These are phyloP conservation scores for Eucalyptus erythrocorys DNA, from an alignment of 345 rosid genomes.

Conservation along the genomic window DNA sequence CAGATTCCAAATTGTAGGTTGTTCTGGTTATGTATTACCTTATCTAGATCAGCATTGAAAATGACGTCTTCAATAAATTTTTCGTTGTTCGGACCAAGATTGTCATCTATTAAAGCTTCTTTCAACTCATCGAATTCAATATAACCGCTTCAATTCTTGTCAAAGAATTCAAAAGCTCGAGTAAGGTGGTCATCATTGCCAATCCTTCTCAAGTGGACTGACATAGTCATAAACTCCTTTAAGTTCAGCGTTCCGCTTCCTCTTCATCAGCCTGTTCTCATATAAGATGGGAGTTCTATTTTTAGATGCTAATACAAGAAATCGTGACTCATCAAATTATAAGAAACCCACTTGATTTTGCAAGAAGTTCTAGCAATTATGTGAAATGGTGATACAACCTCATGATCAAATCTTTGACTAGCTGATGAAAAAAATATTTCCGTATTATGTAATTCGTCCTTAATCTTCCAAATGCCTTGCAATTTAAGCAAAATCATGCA, in stretches of 20 bases:
- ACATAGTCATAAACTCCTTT: constrained; percentile 68
- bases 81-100: no score
- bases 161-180: no score
- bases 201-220: constrained; percentile 60
- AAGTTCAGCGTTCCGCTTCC: constrained; percentile 63
- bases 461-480: background rate
- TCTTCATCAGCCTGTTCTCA: constrained; percentile 52
- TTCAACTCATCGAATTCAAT: no score
- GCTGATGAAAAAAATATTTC: background rate
- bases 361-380: background rate
- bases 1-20: no score
- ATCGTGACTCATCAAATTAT: background rate
- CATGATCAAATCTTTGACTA: background rate
- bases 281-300: background rate
- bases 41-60: no score
- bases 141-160: no score
- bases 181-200: no score
- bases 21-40: no score
- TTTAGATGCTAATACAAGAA: background rate
- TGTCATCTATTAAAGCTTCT: no score
- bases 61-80: no score
- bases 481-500: background rate
- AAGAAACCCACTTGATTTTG: background rate
- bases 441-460: background rate
- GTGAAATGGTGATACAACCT: background rate